phyloP scores from a whole-genome alignment of 2,329 filamentous ascomycete species.

The Clarireedia paspali region DNA sequence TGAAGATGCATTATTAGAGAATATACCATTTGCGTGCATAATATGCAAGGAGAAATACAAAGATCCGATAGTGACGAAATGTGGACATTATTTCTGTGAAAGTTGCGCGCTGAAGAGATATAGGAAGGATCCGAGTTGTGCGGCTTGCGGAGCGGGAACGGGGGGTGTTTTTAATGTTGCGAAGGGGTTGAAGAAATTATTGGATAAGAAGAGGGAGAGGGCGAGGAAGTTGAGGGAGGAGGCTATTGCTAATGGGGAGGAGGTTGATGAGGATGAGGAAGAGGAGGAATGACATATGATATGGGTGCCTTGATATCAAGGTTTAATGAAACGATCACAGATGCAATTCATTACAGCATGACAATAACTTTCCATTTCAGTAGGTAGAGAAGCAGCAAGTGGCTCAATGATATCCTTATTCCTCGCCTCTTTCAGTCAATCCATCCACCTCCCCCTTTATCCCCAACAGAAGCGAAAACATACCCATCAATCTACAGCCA shows the following conservation, averaged over 20 bases:
- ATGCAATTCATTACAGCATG: neutral
- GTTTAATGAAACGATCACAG: neutral
- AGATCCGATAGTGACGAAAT: slow-evolving; percentile 76
- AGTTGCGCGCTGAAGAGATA: slow-evolving; percentile 81
- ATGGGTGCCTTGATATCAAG: neutral
- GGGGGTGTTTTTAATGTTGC: slow-evolving; percentile 86
- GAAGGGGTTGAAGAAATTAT: slow-evolving; percentile 70
- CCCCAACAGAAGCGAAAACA: too few species aligned
- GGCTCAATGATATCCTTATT: too few species aligned
- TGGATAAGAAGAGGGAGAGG: slow-evolving; percentile 57
- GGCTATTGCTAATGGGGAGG: slow-evolving; percentile 44
- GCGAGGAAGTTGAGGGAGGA: slow-evolving; percentile 44
- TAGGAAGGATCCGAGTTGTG: slow-evolving; percentile 77
- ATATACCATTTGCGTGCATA: slow-evolving; percentile 30
- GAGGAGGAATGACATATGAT: slow-evolving; percentile 22
- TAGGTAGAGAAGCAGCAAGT: too few species aligned
- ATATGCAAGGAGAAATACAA: slow-evolving; percentile 32
- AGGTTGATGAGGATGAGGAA: slow-evolving; percentile 38
- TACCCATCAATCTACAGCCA: too few species aligned
- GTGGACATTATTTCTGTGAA: slow-evolving; percentile 95
- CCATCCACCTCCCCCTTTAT: too few species aligned
- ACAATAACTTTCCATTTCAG: neutral
- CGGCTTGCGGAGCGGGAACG: slow-evolving; percentile 76
- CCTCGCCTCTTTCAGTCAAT: too few species aligned
- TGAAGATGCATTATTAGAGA: slow-evolving; percentile 27